Percentiles rank a stretch among this genome's conserved stretches.
Evolutionary conservation across 805 yeast genomes (phyloP).

Genomic region (Dipodascus geniculatus): DNA sequence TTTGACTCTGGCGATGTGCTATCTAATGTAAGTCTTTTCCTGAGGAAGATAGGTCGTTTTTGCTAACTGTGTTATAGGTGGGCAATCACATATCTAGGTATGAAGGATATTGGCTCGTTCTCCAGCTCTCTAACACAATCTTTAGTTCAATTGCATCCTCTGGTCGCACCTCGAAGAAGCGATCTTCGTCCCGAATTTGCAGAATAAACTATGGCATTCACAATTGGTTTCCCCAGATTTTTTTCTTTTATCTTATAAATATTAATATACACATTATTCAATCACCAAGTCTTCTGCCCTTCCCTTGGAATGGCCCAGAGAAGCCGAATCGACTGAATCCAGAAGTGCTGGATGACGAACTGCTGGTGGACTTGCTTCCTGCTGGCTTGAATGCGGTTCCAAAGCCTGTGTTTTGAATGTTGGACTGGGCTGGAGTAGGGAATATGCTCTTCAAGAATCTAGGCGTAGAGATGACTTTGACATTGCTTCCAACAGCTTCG

Average conservation of each 20-base stretch:
- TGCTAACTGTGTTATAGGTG: constrained; percentile 27
- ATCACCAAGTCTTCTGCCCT: constrained; percentile 6
- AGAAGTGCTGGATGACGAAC: neutral
- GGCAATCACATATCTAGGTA: constrained; percentile 76
- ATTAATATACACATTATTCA: constrained; percentile 2
- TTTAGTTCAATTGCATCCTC: constrained; percentile 64
- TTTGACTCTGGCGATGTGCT: constrained; percentile 64
- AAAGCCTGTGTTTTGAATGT: neutral
- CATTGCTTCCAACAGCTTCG: constrained; percentile 17
- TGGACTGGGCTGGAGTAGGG: neutral
- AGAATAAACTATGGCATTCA: constrained; percentile 22
- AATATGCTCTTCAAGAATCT: constrained; percentile 2
- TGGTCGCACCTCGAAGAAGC: constrained; percentile 81
- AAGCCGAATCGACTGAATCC: constrained; percentile 2
- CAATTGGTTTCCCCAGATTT: neutral
- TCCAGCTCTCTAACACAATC: neutral
- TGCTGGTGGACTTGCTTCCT: too few species aligned
- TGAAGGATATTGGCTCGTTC: neutral
- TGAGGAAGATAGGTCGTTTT: neutral
- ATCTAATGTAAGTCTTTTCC: constrained; percentile 39
- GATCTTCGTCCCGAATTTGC: constrained; percentile 77
- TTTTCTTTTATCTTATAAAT: neutral
- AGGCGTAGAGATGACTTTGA: constrained; percentile 9
- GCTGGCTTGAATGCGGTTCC: constrained; percentile 1
- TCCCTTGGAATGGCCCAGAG: constrained; percentile 6